Percentiles rank a stretch among this genome's conserved stretches.
Evolutionary conservation across 2,329 filamentous ascomycete species (phyloP).

Genomic region (Aspergillus fructus): DNA sequence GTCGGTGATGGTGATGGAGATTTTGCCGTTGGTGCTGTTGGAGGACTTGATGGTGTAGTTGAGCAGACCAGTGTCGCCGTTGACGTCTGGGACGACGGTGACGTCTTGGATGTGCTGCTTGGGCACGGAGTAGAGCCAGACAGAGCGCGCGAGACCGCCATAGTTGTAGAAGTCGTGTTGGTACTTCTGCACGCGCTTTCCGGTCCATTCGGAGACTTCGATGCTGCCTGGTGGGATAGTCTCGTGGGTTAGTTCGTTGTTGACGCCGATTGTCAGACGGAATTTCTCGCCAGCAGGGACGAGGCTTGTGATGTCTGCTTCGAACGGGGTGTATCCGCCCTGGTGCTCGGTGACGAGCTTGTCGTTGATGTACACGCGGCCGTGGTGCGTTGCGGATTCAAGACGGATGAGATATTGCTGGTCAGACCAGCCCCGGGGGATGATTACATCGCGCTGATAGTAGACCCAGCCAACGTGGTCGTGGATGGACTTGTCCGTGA

Average conservation of each 20-base stretch:
- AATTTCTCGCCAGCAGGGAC: conserved; percentile 23
- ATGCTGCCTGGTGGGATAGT: conserved; percentile 29
- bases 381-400: conserved; percentile 29
- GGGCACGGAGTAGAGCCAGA: conserved; percentile 28
- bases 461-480: conserved; percentile 34
- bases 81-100: conserved; percentile 21
- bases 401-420: conserved; percentile 24
- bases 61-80: neutral
- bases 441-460: conserved; percentile 27
- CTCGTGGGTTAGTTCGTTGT: conserved; percentile 28
- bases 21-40: neutral
- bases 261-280: conserved; percentile 32
- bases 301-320: conserved; percentile 23
- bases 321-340: conserved; percentile 30
- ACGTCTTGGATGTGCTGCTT: conserved; percentile 21
- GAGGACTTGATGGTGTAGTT: conserved; percentile 1
- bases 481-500: conserved; percentile 17
- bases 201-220: conserved; percentile 6
- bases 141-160: conserved; percentile 27
- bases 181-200: conserved; percentile 24
- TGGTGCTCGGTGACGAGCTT: conserved; percentile 23
- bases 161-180: conserved; percentile 36
- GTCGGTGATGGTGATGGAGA: neutral
- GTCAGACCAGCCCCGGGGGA: conserved; percentile 21
- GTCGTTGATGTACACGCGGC: conserved; percentile 29